Evolutionary conservation across 148 eudicot species (phyloP).

Genomic region (Salicornia ramosissima): DNA sequence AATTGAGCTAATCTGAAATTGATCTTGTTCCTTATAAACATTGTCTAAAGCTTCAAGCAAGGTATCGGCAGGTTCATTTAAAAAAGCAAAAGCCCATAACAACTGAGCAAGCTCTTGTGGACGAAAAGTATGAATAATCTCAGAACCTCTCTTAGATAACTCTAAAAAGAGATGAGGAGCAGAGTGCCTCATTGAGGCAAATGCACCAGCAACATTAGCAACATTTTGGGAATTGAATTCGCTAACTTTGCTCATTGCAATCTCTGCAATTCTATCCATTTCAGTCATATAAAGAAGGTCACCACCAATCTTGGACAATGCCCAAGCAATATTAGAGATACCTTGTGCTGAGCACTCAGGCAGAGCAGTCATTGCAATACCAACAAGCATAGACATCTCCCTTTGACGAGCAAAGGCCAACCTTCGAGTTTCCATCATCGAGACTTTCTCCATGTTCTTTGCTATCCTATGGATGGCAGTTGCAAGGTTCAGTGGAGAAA

Average conservation of each 20-base stretch:
- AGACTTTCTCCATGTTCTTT: conserved; percentile 97
- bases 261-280: conserved; percentile 92
- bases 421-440: conserved; percentile 70
- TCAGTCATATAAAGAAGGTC: conserved; percentile 88
- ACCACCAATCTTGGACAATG: conserved; percentile 89
- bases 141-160: conserved; percentile 59
- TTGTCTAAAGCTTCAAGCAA: conserved; percentile 66
- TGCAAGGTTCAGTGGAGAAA: conserved; percentile 85
- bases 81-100: conserved; percentile 90
- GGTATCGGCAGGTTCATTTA: conserved; percentile 58
- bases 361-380: conserved; percentile 73
- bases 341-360: conserved; percentile 96
- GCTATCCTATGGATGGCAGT: conserved; percentile 93
- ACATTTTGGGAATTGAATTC: conserved; percentile 92
- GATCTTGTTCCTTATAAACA: conserved; percentile 41
- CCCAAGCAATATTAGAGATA: conserved; percentile 92
- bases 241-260: conserved; percentile 58
- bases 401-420: conserved; percentile 83
- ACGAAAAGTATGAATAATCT: conserved; percentile 58
- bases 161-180: conserved; percentile 71
- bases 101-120: conserved; percentile 92
- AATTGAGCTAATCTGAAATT: conserved; percentile 38
- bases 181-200: conserved; percentile 92
- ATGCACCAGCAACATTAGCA: conserved; percentile 94
- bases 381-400: conserved; percentile 95